phyloP scores from a whole-genome alignment of 345 rosid genomes.

The Citrus maxima region DNA sequence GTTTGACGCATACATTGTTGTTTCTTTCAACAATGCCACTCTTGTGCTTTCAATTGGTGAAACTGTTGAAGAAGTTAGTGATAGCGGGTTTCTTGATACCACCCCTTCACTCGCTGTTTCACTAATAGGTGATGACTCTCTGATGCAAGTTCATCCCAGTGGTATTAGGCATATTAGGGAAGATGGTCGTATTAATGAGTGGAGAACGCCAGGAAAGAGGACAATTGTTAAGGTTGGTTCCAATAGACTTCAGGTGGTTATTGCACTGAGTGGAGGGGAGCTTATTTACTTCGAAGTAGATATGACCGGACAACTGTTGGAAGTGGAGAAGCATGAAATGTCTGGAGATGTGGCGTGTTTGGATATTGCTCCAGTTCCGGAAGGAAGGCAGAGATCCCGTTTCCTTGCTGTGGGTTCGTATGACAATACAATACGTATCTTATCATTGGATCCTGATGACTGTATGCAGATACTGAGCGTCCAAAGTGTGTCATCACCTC shows the following conservation, averaged over 20 bases:
- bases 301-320: conserved; percentile 94
- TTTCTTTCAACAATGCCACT: conserved; percentile 93
- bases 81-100: conserved; percentile 96
- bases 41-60: conserved; percentile 98
- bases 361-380: conserved; percentile 99
- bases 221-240: conserved; percentile 96
- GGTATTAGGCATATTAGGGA: conserved; percentile 97
- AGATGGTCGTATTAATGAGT: conserved; percentile 95
- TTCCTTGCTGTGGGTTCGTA: conserved; percentile 97
- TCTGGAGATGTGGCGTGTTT: conserved; percentile 98
- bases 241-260: conserved; percentile 90
- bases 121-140: conserved; percentile 90
- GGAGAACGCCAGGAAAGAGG: conserved; percentile 99
- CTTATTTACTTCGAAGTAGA: conserved; percentile 97
- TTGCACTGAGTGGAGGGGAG: conserved; percentile 98
- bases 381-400: conserved; percentile 98
- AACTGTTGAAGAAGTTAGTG: conserved; percentile 96
- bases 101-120: conserved; percentile 94
- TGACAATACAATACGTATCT: conserved; percentile 84
- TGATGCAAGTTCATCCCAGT: conserved; percentile 99
- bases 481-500: conserved; percentile 96
- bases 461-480: conserved; percentile 95
- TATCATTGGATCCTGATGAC: conserved; percentile 97
- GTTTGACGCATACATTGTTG: conserved; percentile 97
- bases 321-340: conserved; percentile 98